phyloP scores from a whole-genome alignment of 1,284 basidiomycete species.

The Filobasidium uniguttulatum region DNA sequence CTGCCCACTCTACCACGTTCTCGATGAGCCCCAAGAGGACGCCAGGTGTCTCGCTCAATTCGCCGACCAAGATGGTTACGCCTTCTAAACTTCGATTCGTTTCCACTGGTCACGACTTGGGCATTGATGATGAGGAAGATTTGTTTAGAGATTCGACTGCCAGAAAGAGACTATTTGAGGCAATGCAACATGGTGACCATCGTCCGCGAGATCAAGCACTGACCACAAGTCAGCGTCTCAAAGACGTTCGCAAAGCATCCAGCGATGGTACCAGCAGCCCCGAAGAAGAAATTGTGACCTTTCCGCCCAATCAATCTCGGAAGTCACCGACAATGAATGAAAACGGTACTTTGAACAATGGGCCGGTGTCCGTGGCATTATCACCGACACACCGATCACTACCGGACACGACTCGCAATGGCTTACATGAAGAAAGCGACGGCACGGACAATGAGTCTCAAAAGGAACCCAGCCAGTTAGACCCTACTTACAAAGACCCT shows the following conservation, averaged over 20 bases:
- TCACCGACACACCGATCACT: no score
- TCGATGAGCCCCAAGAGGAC: neutral
- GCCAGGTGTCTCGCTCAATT: neutral
- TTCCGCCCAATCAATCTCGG: no score
- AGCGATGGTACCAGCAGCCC: no score
- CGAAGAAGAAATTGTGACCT: no score
- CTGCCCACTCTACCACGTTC: neutral
- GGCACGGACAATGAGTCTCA: neutral
- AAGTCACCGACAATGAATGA: no score
- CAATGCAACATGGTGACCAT: neutral
- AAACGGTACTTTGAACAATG: no score
- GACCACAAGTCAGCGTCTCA: no score
- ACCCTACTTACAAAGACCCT: constrained; percentile 1
- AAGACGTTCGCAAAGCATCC: no score
- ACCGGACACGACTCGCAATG: no score
- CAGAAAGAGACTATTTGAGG: neutral
- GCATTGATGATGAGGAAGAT: neutral
- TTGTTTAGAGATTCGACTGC: neutral
- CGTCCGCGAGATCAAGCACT: no score
- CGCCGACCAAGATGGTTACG: neutral
- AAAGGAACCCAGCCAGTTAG: constrained; percentile 3
- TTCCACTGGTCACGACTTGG: neutral
- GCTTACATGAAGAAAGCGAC: neutral
- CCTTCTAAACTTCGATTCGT: constrained; percentile 1
- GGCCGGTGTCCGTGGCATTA: no score